Evolutionary conservation across 2,329 filamentous ascomycete genomes (phyloP), one percentile per base, ranked within the genome.

Genomic region (Claviceps paspali): DNA sequence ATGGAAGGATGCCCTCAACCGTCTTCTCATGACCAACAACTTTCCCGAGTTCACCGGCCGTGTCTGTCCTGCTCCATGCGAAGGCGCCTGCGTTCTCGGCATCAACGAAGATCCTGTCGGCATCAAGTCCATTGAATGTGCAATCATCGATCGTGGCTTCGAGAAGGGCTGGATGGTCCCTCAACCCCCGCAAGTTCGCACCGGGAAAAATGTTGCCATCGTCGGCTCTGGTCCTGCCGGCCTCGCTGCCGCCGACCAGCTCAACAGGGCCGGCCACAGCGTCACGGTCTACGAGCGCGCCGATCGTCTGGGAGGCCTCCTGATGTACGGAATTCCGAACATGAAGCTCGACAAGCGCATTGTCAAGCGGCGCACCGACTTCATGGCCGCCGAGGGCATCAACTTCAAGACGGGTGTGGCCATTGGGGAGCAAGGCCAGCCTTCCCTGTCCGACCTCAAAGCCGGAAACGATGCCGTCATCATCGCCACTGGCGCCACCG

Each of bases 301-400:
- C 42, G 88, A 96, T 55, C 84, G 88, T 46, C 67, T 81, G 40
- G 88, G 88, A 62, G 88, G 88, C 59, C 70, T 96, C 38, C 74
- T 96, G 52, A 95, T 95, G 88, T 95, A 96, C 55, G 88, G 88
- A 48, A 96, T 96, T 48, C 88, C 88, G 47, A 96, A 96, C 69
- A 96, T 96, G 88, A 96, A 96, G 69, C 81, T 96, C 29, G 88
- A 96, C 67, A 96, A 96, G 73, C 85, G 85, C 55, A 79, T 95
- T 45, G 88, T 96, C 42, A 88, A 95, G 69, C 82, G 88, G 36
- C 82, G 88, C 58, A 86, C 91, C 34, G 84, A 95, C 61, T 86
- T 96, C 61, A 88, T 95, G 83, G 83, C 82, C 38, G 73, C 78
- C 3, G 88, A 95, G 62, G 88, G 88, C 34, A 65, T 95, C 53